Conservation (phyloP, 2,329 filamentous ascomycete genomes). For the Leptodontidium sp. region DNA sequence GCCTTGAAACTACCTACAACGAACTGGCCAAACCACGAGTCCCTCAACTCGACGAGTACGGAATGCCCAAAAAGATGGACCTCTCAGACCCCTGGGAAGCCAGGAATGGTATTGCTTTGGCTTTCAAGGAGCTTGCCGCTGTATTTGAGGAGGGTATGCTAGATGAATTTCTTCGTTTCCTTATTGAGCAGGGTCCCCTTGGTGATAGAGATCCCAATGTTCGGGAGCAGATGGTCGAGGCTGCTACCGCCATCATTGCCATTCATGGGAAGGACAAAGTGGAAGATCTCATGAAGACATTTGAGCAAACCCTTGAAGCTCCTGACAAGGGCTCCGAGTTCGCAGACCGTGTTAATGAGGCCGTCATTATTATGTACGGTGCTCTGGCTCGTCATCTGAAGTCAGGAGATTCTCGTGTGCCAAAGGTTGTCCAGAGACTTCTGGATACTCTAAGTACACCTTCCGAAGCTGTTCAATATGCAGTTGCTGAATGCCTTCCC, state of each 20-base stretch:
- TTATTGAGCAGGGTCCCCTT: constrained; percentile 88
- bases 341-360: constrained; percentile 92
- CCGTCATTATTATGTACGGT: constrained; percentile 96
- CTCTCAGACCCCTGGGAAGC: constrained; percentile 90
- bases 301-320: constrained; percentile 86
- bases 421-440: constrained; percentile 85
- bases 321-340: constrained; percentile 83
- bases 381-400: constrained; percentile 89
- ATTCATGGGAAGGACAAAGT: constrained; percentile 82
- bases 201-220: constrained; percentile 82
- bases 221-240: constrained; percentile 89
- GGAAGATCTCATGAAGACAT: constrained; percentile 89
- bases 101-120: constrained; percentile 86
- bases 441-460: constrained; percentile 90
- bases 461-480: constrained; percentile 96
- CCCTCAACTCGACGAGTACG: constrained; percentile 88
- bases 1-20: constrained; percentile 75
- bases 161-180: constrained; percentile 81
- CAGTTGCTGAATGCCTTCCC: constrained; percentile 91
- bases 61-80: constrained; percentile 92
- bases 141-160: constrained; percentile 74
- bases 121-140: constrained; percentile 82
- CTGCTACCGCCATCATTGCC: constrained; percentile 82
- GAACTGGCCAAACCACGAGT: constrained; percentile 83
- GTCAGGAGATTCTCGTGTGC: constrained; percentile 84